A percentile compares a stretch with the other conserved stretches of the same genome.
These are phyloP conservation scores for Mycena amicta DNA, from an alignment of 768 basidiomycete genomes.

Conservation along the genomic window DNA sequence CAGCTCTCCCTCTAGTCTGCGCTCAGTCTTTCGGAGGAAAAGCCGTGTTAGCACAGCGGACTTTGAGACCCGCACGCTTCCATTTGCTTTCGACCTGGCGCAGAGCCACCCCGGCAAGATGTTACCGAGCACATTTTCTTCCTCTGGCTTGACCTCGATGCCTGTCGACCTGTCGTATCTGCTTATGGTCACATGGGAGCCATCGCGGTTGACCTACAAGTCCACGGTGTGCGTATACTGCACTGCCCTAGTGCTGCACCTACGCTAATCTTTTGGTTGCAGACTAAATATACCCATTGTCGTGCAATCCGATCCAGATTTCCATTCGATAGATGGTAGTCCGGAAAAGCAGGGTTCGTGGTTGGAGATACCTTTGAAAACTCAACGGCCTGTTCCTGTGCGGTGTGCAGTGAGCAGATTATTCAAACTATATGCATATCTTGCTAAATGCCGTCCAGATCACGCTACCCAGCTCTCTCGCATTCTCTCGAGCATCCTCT, in stretches of 20 bases:
- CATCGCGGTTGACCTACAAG: conserved; percentile 31
- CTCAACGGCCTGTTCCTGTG: conserved; percentile 44
- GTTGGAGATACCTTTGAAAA: conserved; percentile 45
- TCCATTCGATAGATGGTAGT: conserved; percentile 40
- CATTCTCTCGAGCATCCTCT: conserved; percentile 41
- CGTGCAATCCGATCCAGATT: conserved; percentile 43
- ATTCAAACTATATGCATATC: background rate
- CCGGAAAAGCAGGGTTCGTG: conserved; percentile 38
- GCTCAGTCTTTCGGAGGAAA: conserved; percentile 26
- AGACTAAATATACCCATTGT: conserved; percentile 46
- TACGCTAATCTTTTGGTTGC: conserved; percentile 10
- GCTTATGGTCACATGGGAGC: conserved; percentile 44
- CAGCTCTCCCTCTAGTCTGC: conserved; percentile 24
- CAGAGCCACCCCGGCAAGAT: conserved; percentile 42
- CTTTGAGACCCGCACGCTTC: conserved; percentile 14
- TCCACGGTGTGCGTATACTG: conserved; percentile 34
- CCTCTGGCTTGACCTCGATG: background rate
- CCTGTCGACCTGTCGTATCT: conserved; percentile 37
- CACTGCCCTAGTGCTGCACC: background rate
- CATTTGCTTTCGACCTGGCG: conserved; percentile 42
- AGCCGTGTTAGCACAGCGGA: conserved; percentile 24
- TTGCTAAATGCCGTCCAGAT: conserved; percentile 31
- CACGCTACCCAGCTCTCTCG: conserved; percentile 42
- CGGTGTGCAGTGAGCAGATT: conserved; percentile 43
- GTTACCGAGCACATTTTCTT: conserved; percentile 32